These are phyloP conservation scores for Plenodomus biglobosus DNA, from an alignment of 2,329 filamentous ascomycete genomes.

Conservation along the genomic window DNA sequence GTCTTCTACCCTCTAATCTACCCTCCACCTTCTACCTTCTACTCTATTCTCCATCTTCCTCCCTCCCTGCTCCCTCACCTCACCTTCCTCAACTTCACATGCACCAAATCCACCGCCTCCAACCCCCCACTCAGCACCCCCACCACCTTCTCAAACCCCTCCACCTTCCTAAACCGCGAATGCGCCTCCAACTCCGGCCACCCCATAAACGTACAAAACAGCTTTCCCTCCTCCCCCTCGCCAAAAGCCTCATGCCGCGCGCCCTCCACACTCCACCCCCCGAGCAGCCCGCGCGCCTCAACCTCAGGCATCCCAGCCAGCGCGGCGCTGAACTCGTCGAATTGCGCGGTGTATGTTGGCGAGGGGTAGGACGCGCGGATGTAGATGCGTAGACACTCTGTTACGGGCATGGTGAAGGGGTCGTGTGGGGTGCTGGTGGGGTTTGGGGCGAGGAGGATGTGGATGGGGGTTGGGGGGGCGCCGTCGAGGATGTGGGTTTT, in stretches of 20 bases:
- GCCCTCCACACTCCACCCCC: slow-evolving; percentile 43
- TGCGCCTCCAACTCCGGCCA: slow-evolving; percentile 57
- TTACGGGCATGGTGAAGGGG: slow-evolving; percentile 49
- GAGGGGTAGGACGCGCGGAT: slow-evolving; percentile 42
- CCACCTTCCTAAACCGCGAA: slow-evolving; percentile 49
- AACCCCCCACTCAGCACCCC: slow-evolving; percentile 46
- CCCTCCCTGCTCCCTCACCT: no score
- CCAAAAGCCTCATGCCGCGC: slow-evolving; percentile 20
- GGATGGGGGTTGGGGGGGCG: slow-evolving; percentile 20
- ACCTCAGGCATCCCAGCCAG: no score
- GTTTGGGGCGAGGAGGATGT: slow-evolving; percentile 29
- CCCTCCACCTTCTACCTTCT: no score
- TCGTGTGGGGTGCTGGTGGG: slow-evolving; percentile 21
- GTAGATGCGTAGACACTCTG: slow-evolving; percentile 52
- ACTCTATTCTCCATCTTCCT: no score
- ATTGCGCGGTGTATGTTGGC: slow-evolving; percentile 29
- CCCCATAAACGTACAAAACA: slow-evolving; percentile 51
- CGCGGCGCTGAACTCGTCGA: slow-evolving; percentile 48
- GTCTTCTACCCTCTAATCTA: no score
- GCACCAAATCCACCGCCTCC: slow-evolving; percentile 48
- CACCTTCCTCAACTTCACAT: slow-evolving; percentile 27
- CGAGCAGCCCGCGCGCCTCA: no score
- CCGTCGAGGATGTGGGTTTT: slow-evolving; percentile 32
- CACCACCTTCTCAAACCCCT: slow-evolving; percentile 49
- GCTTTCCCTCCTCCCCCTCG: slow-evolving; percentile 35